A percentile compares a stretch with the other conserved stretches of the same genome.
These are phyloP conservation scores for Curvularia sp. DNA, from an alignment of 2,329 filamentous ascomycete genomes.

Conservation along the genomic window DNA sequence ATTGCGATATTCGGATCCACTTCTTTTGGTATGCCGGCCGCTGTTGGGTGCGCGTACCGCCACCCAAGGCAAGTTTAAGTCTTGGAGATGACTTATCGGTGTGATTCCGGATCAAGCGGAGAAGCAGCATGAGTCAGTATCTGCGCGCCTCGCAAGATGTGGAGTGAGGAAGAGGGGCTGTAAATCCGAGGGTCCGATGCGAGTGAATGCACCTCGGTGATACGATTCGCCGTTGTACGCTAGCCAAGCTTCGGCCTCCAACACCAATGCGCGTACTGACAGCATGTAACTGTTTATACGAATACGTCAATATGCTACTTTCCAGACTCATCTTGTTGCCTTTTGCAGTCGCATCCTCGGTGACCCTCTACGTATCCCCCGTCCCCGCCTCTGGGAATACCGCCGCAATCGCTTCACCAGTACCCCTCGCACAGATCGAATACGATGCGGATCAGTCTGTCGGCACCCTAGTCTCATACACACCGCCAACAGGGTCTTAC, in stretches of 20 bases:
- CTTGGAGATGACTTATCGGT: conserved; percentile 15
- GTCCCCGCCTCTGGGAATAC: conserved; percentile 73
- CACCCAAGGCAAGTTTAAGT: conserved; percentile 28
- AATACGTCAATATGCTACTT: conserved; percentile 47
- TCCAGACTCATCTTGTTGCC: conserved; percentile 47
- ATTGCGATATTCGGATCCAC: conserved; percentile 44
- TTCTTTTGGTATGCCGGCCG: conserved; percentile 37
- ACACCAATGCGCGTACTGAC: conserved; percentile 14
- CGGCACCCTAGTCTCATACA: conserved; percentile 47
- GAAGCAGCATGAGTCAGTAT: conserved; percentile 6
- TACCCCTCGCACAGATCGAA: conserved; percentile 54
- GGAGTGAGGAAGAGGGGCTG: neutral
- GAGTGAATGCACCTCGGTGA: conserved; percentile 22
- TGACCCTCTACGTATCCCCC: conserved; percentile 67
- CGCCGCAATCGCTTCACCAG: conserved; percentile 46
- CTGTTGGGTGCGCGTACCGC: conserved; percentile 30
- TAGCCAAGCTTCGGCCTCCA: conserved; percentile 20
- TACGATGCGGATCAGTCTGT: conserved; percentile 50
- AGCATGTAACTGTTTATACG: conserved; percentile 5
- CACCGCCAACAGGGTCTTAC: conserved; percentile 47
- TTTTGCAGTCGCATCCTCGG: conserved; percentile 49
- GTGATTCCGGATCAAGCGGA: conserved; percentile 18
- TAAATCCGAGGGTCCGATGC: conserved; percentile 6
- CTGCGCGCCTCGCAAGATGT: conserved; percentile 3
- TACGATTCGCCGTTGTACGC: conserved; percentile 23